These are phyloP conservation scores for Vicia sativa DNA, from an alignment of 306 rosid species.

Conservation along the genomic window DNA sequence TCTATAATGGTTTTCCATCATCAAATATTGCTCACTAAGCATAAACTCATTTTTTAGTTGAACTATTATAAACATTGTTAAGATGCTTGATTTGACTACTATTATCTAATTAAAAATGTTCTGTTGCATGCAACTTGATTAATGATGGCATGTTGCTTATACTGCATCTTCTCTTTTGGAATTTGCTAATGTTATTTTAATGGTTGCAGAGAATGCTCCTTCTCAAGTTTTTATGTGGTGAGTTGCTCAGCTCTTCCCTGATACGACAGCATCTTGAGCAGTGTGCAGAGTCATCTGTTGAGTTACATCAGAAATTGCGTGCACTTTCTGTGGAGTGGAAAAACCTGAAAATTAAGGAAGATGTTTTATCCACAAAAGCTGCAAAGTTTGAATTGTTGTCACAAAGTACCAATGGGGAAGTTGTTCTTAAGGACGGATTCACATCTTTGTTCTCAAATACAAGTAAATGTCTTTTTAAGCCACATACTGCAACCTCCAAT, in stretches of 20 bases:
- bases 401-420: constrained; percentile 51
- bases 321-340: constrained; percentile 75
- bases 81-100: constrained; percentile 11
- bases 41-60: constrained; percentile 22
- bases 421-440: constrained; percentile 54
- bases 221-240: constrained; percentile 86
- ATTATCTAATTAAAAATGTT: background rate
- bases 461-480: constrained; percentile 47
- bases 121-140: constrained; percentile 31
- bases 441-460: constrained; percentile 46
- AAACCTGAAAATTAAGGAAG: constrained; percentile 82
- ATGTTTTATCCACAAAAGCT: constrained; percentile 69
- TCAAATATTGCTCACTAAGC: constrained; percentile 19
- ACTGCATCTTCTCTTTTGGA: constrained; percentile 20
- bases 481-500: constrained; percentile 44
- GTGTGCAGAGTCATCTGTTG: constrained; percentile 73
- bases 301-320: constrained; percentile 90
- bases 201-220: constrained; percentile 81
- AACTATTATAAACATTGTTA: constrained; percentile 2
- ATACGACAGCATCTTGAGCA: constrained; percentile 92
- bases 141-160: constrained; percentile 16
- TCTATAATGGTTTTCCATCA: constrained; percentile 27
- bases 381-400: constrained; percentile 58
- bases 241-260: constrained; percentile 77
- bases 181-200: constrained; percentile 34